Percentiles rank a stretch among this genome's conserved stretches.
Conservation (phyloP, 2,329 filamentous ascomycete species). For the Ascosphaera pollenicola region DNA sequence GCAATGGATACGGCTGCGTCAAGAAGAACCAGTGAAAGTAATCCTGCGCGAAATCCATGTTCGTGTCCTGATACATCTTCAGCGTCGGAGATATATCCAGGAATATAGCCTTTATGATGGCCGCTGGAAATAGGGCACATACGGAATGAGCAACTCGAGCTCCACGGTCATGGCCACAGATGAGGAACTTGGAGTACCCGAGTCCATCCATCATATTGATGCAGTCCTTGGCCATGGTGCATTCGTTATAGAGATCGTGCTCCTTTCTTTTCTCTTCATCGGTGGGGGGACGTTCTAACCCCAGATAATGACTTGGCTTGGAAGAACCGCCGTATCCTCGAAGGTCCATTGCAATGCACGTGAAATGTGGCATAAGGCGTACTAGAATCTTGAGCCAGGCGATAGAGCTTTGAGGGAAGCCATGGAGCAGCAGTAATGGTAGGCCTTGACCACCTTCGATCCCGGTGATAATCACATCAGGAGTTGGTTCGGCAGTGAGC, state of each 20-base stretch:
- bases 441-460: conserved; percentile 17
- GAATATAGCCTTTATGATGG: conserved; percentile 23
- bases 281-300: conserved; percentile 8
- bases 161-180: conserved; percentile 36
- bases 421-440: conserved; percentile 27
- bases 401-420: conserved; percentile 29
- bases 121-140: conserved; percentile 23
- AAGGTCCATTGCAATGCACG: conserved; percentile 26
- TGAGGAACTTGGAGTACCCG: conserved; percentile 20
- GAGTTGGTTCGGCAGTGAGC: conserved; percentile 10
- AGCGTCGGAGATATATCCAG: conserved; percentile 34
- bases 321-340: conserved; percentile 31
- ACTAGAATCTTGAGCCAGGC: conserved; percentile 29
- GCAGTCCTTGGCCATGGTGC: conserved; percentile 27
- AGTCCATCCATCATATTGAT: conserved; percentile 24
- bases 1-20: conserved; percentile 29
- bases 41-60: conserved; percentile 22
- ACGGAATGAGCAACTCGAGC: conserved; percentile 33
- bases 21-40: conserved; percentile 41
- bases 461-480: conserved; percentile 23
- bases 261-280: conserved; percentile 3
- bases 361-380: conserved; percentile 19
- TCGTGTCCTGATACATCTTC: conserved; percentile 27
- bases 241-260: conserved; percentile 23
- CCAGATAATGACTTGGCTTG: conserved; percentile 10